phyloP scores from a whole-genome alignment of 2,329 filamentous ascomycete species.

The Metarhizium brunneum region DNA sequence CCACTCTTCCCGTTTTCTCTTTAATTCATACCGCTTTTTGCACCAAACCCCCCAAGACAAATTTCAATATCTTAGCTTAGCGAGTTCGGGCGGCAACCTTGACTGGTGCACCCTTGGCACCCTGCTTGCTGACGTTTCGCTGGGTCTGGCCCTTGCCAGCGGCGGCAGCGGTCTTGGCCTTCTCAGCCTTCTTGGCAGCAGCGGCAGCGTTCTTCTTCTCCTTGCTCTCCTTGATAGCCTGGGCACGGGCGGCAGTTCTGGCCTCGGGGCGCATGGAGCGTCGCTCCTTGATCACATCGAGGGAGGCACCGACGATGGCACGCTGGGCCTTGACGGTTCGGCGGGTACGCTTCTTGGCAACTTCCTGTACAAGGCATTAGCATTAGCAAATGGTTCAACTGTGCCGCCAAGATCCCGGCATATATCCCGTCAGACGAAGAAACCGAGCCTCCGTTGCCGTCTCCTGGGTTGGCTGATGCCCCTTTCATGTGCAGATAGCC shows the following conservation, averaged over 20 bases:
- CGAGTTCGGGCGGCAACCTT: constrained; percentile 84
- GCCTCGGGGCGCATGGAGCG: constrained; percentile 91
- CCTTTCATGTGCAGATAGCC: not conserved
- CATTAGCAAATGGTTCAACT: constrained; percentile 21
- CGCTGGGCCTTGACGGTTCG: constrained; percentile 97
- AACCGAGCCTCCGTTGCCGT: not conserved
- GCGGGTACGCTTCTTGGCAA: constrained; percentile 99
- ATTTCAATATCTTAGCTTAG: constrained; percentile 30
- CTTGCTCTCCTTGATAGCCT: constrained; percentile 96
- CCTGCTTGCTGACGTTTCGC: constrained; percentile 92
- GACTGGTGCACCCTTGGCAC: constrained; percentile 77
- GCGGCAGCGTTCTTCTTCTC: constrained; percentile 88
- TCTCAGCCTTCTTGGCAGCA: constrained; percentile 96
- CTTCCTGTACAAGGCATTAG: constrained; percentile 63
- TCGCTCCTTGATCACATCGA: constrained; percentile 99
- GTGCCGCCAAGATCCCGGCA: constrained; percentile 7
- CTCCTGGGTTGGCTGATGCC: not conserved
- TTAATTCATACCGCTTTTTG: constrained; percentile 4
- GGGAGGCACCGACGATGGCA: constrained; percentile 96
- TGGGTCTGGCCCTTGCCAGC: constrained; percentile 68
- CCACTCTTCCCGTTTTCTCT: constrained; percentile 17
- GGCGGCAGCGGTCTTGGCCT: constrained; percentile 80
- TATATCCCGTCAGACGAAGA: not conserved
- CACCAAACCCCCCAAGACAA: constrained; percentile 3
- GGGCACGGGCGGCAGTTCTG: constrained; percentile 77